phyloP scores from a whole-genome alignment of 1,139 yeast genomes.

The Yamadazyma blattariae region DNA sequence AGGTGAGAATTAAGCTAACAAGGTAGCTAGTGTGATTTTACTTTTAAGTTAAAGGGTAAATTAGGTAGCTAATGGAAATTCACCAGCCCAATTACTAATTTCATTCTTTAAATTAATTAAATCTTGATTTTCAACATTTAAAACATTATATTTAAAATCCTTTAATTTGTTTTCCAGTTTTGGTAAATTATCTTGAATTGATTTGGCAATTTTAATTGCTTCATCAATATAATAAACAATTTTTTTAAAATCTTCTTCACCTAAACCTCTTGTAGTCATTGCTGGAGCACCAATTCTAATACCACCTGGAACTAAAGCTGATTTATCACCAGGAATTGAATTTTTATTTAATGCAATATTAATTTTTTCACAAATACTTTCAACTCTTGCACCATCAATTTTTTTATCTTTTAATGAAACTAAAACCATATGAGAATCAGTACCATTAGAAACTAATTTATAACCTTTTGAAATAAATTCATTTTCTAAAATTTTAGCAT shows the following conservation, averaged over 20 bases:
- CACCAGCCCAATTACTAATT: slow-evolving; percentile 87
- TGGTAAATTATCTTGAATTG: slow-evolving; percentile 73
- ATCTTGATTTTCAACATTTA: slow-evolving; percentile 63
- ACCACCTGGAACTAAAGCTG: slow-evolving; percentile 98
- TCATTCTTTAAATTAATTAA: slow-evolving; percentile 69
- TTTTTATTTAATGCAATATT: slow-evolving; percentile 96
- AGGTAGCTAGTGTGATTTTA: no score
- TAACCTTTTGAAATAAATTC: slow-evolving; percentile 72
- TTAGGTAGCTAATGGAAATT: slow-evolving; percentile 85
- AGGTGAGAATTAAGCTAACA: no score
- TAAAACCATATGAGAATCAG: slow-evolving; percentile 95
- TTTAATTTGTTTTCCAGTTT: slow-evolving; percentile 88
- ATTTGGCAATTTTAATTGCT: slow-evolving; percentile 76
- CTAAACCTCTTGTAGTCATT: slow-evolving; percentile 96
- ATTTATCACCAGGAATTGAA: slow-evolving; percentile 97
- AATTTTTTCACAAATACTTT: slow-evolving; percentile 89
- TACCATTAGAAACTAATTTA: slow-evolving; percentile 87
- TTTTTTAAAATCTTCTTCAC: slow-evolving; percentile 78
- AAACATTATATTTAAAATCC: slow-evolving; percentile 84
- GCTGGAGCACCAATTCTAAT: slow-evolving; percentile 98
- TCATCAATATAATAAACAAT: slow-evolving; percentile 82
- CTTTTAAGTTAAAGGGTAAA: neutral
- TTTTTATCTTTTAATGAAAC: slow-evolving; percentile 86
- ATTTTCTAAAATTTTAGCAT: slow-evolving; percentile 79
- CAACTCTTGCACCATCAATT: slow-evolving; percentile 97